Conservation (phyloP, 2,329 filamentous ascomycete species). For the Didymella lethalis region DNA sequence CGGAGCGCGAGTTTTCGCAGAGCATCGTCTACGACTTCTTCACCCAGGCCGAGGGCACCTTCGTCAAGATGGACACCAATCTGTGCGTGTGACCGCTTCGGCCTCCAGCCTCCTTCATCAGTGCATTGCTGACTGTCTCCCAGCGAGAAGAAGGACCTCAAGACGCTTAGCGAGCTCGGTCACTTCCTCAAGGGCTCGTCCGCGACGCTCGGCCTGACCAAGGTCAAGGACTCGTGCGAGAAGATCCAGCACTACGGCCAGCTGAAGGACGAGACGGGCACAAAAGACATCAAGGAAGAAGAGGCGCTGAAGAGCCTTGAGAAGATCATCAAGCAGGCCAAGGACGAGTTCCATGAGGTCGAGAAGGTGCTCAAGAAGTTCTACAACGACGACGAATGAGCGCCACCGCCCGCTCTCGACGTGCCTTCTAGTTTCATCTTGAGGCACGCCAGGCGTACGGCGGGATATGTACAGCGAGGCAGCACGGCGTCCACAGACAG, state of each 20-base stretch:
- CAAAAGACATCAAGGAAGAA: conserved; percentile 69
- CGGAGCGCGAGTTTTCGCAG: conserved; percentile 84
- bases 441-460: conserved; percentile 14
- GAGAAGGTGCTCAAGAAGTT: conserved; percentile 75
- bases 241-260: conserved; percentile 95
- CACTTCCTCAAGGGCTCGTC: conserved; percentile 98
- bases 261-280: conserved; percentile 79
- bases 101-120: conserved; percentile 34
- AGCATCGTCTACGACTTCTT: conserved; percentile 94
- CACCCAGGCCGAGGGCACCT: conserved; percentile 86
- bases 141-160: conserved; percentile 73
- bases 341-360: conserved; percentile 78
- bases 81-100: conserved; percentile 69
- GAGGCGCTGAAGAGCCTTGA: conserved; percentile 72
- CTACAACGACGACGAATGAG: conserved; percentile 62
- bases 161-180: conserved; percentile 80
- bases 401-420: conserved; percentile 6
- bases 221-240: conserved; percentile 92
- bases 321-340: conserved; percentile 73
- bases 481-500: conserved; percentile 1
- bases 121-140: conserved; percentile 14
- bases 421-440: conserved; percentile 1
- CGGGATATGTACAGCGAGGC: conserved; percentile 13
- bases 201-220: conserved; percentile 87
- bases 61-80: conserved; percentile 80